These are phyloP conservation scores for Selenicereus undatus DNA, from an alignment of 148 eudicot species.

Conservation along the genomic window DNA sequence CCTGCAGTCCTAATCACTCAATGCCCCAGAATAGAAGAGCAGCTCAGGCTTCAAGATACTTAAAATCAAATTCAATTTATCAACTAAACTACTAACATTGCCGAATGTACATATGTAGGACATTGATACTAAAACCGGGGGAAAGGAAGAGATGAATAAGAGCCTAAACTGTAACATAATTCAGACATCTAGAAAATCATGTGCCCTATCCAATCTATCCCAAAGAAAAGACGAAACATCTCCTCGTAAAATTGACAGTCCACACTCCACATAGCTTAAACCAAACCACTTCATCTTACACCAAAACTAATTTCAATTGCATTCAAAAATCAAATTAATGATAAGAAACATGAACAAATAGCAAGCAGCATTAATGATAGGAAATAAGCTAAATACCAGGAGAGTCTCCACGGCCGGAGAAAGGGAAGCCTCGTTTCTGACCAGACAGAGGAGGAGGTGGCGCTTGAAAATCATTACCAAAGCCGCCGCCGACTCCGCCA, in stretches of 20 bases:
- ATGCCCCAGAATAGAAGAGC: no score
- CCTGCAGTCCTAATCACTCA: not conserved
- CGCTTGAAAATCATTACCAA: constrained; percentile 22
- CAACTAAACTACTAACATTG: no score
- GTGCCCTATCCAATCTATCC: not conserved
- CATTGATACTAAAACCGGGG: no score
- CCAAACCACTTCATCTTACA: not conserved
- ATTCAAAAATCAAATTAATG: not conserved
- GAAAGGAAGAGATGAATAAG: no score
- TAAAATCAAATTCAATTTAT: no score
- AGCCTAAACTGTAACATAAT: not conserved
- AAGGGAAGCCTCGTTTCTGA: constrained; percentile 63
- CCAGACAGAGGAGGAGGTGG: constrained; percentile 47
- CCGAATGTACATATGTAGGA: no score
- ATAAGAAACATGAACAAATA: not conserved
- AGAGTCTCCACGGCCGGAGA: constrained; percentile 44
- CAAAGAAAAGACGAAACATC: not conserved
- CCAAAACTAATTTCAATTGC: not conserved
- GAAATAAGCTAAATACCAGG: constrained; percentile 40
- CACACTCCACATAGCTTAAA: not conserved
- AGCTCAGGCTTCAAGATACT: not conserved
- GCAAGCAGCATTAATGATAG: not conserved
- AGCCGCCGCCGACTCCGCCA: constrained; percentile 22
- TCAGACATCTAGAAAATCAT: not conserved
- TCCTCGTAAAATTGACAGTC: not conserved